Evolutionary conservation across 1,284 basidiomycete species (phyloP).

Genomic region (Pyrrhoderma lamaoense): DNA sequence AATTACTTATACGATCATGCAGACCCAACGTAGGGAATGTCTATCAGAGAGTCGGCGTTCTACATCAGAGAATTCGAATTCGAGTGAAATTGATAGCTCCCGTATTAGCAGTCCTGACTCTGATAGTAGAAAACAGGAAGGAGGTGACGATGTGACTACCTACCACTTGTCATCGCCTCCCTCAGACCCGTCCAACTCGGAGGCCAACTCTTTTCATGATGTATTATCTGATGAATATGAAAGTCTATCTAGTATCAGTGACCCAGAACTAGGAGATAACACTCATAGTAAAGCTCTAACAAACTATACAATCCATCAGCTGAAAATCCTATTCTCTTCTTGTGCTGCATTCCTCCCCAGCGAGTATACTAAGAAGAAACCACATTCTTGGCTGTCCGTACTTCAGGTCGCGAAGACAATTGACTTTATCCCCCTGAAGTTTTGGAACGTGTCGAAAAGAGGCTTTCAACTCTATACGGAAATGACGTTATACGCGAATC

Average conservation of each 20-base stretch:
- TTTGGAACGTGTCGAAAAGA: neutral
- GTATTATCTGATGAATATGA: neutral
- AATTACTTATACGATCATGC: slow-evolving; percentile 36
- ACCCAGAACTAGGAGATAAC: neutral
- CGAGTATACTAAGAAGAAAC: slow-evolving; percentile 31
- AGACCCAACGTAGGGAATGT: neutral
- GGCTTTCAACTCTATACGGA: slow-evolving; percentile 3
- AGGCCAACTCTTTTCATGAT: neutral
- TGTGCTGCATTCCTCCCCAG: slow-evolving; percentile 40
- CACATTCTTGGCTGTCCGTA: slow-evolving; percentile 44
- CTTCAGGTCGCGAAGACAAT: slow-evolving; percentile 31
- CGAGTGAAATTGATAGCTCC: too few relatives aligned
- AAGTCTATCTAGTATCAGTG: neutral
- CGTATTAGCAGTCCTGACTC: too few relatives aligned
- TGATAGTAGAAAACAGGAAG: too few relatives aligned
- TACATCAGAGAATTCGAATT: too few relatives aligned
- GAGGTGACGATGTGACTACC: neutral
- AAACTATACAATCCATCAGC: slow-evolving; percentile 31
- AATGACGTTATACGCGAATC: neutral
- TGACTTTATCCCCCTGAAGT: neutral
- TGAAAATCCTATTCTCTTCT: slow-evolving; percentile 39
- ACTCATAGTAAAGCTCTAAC: slow-evolving; percentile 19
- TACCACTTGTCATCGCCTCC: slow-evolving; percentile 1
- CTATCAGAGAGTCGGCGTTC: too few relatives aligned
- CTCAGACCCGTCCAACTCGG: too few relatives aligned